These are phyloP conservation scores for Scenedesmus sp. DNA, from an alignment of 163 green algal genomes.

Conservation along the genomic window DNA sequence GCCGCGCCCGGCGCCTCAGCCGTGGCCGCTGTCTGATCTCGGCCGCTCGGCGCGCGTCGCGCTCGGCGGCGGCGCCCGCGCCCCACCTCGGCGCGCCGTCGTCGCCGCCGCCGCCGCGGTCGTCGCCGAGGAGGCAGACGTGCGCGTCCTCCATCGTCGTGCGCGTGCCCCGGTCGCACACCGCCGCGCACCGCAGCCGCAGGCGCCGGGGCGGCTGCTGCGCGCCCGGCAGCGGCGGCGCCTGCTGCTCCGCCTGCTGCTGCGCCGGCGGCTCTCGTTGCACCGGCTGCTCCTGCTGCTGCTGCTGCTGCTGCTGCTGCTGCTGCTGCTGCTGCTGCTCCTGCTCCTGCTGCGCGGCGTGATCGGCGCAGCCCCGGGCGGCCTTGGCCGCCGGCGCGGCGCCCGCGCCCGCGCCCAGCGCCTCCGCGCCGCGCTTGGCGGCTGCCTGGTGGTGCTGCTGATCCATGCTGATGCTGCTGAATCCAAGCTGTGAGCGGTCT, in stretches of 20 bases:
- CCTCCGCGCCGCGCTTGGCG: too few relatives aligned
- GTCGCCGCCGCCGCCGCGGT: too few relatives aligned
- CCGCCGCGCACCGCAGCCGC: background rate
- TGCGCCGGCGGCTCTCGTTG: background rate
- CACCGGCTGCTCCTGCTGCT: background rate
- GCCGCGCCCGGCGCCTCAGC: background rate
- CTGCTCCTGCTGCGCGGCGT: background rate
- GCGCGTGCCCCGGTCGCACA: conserved; percentile 13
- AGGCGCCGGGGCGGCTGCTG: background rate
- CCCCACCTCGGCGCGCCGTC: background rate
- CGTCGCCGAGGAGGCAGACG: background rate
- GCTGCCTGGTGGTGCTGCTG: too few relatives aligned
- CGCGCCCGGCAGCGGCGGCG: background rate
- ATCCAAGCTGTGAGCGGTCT: too few relatives aligned
- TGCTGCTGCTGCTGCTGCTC: background rate
- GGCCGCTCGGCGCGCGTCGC: background rate
- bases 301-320: conserved; percentile 4
- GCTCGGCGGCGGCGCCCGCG: too few relatives aligned
- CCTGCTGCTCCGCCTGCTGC: background rate
- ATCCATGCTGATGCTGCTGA: too few relatives aligned
- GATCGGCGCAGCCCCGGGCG: too few relatives aligned
- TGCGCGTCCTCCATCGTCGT: conserved; percentile 20
- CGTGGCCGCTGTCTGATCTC: background rate
- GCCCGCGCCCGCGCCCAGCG: too few relatives aligned
- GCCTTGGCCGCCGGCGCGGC: too few relatives aligned